Percentiles rank a stretch among this genome's conserved stretches.
Evolutionary conservation across 2,329 filamentous ascomycete genomes (phyloP).

Genomic region (Thermothelomyces thermophilus): DNA sequence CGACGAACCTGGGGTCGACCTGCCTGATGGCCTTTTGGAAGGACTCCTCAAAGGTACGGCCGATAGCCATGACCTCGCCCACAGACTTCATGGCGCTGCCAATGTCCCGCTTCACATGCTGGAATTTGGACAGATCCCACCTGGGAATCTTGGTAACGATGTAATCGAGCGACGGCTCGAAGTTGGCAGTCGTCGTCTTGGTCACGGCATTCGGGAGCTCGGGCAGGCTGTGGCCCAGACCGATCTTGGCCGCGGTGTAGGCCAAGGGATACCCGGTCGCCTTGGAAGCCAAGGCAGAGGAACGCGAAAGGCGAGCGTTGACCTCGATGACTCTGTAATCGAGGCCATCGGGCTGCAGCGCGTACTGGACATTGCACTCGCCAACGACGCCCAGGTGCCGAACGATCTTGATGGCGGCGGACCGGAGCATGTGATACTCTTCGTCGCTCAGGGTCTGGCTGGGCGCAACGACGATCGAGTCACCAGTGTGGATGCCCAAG

Average conservation of each 20-base stretch:
- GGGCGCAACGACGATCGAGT: slow-evolving; percentile 96
- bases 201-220: slow-evolving; percentile 97
- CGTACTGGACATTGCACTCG: slow-evolving; percentile 98
- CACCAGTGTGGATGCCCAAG: slow-evolving; percentile 93
- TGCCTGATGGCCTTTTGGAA: slow-evolving; percentile 98
- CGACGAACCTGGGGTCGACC: slow-evolving; percentile 85
- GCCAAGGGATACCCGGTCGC: slow-evolving; percentile 95
- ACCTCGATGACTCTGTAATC: slow-evolving; percentile 99
- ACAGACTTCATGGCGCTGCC: slow-evolving; percentile 99
- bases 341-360: slow-evolving; percentile 88
- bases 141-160: slow-evolving; percentile 98
- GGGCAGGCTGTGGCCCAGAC: slow-evolving; percentile 87
- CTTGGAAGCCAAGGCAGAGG: slow-evolving; percentile 94
- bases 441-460: slow-evolving; percentile 96
- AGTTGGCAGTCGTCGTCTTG: slow-evolving; percentile 97
- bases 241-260: slow-evolving; percentile 97
- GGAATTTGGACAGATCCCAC: slow-evolving; percentile 98
- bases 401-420: slow-evolving; percentile 96
- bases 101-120: slow-evolving; percentile 96
- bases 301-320: slow-evolving; percentile 95
- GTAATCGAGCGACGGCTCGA: slow-evolving; percentile 95
- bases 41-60: slow-evolving; percentile 95
- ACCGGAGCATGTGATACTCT: slow-evolving; percentile 99
- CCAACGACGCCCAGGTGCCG: slow-evolving; percentile 94
- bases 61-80: slow-evolving; percentile 98